Evolutionary conservation across 2,329 filamentous ascomycete species (phyloP).

Genomic region (Cladophialophora bantiana): DNA sequence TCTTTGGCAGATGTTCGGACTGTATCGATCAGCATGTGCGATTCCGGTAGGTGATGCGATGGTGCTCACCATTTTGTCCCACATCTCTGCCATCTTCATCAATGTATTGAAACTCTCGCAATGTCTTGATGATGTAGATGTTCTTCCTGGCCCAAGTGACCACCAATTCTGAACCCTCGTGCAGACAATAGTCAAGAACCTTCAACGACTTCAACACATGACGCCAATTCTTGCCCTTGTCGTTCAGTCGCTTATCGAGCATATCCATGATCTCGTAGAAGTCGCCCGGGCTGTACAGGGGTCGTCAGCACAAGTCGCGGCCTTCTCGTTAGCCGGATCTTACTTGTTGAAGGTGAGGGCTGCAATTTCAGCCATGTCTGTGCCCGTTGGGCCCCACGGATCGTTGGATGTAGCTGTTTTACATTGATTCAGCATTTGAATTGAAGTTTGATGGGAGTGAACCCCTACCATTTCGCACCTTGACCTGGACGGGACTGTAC

Average conservation of each 20-base stretch:
- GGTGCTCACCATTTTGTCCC: constrained; percentile 83
- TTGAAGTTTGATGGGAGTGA: background rate
- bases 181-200: constrained; percentile 95
- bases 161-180: constrained; percentile 94
- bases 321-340: constrained; percentile 22
- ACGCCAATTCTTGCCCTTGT: constrained; percentile 99
- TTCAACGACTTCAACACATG: constrained; percentile 98
- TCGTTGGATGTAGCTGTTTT: constrained; percentile 94
- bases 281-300: constrained; percentile 75
- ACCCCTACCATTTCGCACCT: constrained; percentile 90
- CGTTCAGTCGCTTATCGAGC: constrained; percentile 97
- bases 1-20: constrained; percentile 97
- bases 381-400: constrained; percentile 96
- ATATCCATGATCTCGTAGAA: constrained; percentile 99
- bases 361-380: constrained; percentile 98
- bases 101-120: constrained; percentile 95
- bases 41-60: background rate
- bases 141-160: constrained; percentile 99
- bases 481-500: constrained; percentile 94
- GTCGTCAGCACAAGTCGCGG: constrained; percentile 27
- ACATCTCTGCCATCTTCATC: constrained; percentile 96
- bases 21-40: constrained; percentile 50
- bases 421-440: background rate
- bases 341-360: constrained; percentile 98
- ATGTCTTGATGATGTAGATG: constrained; percentile 97